Base-by-base conservation (phyloP, 768 basidiomycete genomes). In the Pleurotus citrinopileatus region DNA sequence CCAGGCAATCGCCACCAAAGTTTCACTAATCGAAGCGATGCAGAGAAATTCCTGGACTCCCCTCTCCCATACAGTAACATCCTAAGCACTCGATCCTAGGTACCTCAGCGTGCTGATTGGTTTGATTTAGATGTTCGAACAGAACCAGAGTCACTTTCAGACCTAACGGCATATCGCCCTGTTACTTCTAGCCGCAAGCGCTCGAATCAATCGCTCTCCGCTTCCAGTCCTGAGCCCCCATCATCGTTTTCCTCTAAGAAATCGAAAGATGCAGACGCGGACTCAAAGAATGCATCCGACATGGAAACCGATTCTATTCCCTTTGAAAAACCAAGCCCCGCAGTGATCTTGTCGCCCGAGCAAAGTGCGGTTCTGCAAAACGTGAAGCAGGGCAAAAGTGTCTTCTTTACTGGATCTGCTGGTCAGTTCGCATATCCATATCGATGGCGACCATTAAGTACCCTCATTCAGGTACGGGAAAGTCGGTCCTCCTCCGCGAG, bases 351-450 rank as follows among this genome's bases (percentile, higher is more conserved):
- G 10, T 85, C 84, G 9, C 62, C 67, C 3, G 81, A 85, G 62
- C 86, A 87, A 64, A 63, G 60, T 43, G 45, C 51, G 2, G 78
- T 87, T 4, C 63, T 87, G 5, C 59, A 71, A 12, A 67, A 63
- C 59, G 88, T 93, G 5, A 76, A 81, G 42, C 70, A 69, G 8
- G 83, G 84, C 2, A 68, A 79, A 57, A 91, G 73, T 61, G 82
- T 93, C 6, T 94, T 94, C 68, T 94, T 94, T 65, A 93, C 91
- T 0, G 92, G 92, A 1, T 87, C 88, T 15, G 92, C 92, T 50
- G 91, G 90, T 85, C 48, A 25, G 65, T 67, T 15, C 13, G 32
- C 9, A 23, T 32, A 15, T 23, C 27, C 32, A 48, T 28, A 37
- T 19, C 29, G 17, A n/a, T 13, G 10, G n/a, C n/a, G n/a, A n/a